Evolutionary conservation across 2,329 filamentous ascomycete species (phyloP), one percentile per base, ranked within the genome.

Genomic region (Monilinia polystroma): DNA sequence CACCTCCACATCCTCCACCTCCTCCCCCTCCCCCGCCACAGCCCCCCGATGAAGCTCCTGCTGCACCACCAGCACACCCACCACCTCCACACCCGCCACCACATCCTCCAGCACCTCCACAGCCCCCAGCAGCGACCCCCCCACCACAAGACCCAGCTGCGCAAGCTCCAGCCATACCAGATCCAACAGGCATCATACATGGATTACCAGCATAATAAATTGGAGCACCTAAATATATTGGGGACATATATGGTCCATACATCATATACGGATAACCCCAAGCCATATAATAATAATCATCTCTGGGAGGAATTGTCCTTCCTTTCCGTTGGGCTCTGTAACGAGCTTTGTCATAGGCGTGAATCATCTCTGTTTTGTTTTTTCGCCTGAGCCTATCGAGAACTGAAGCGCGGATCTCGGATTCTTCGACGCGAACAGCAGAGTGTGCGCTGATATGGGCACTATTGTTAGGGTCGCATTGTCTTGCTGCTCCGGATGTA

Each of bases 391-490:
- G 52, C 23, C 68, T 59, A 29, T 70, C 75, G n/a, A 63, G 71
- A 43, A 75, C 73, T 10, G 68, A 73, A 57, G 74, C 75, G 2
- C 71, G 72, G 11, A 68, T 64, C 4, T 38, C 64, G 10, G 68
- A 63, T 67, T 66, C 73, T 65, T 65, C 67, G 26, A 70, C 72
- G 7, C 77, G 77, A 10, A 92, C 85, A 1, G 90, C 84, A 72
- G 87, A 92, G 80, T 94, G 91, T 0, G 88, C 82, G 0, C 87
- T 91, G 69, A 94, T 89, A 74, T 94, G 91, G 0, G 87, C 84
- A 26, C 85, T 86, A 64, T 83, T 85, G 60, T 84, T 79, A 3
- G 85, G 82, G 0, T 85, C 78, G 68, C 83, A 86, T 12, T 84
- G 77, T 11, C 79, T 74, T 1, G 83, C 81, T 0, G 74, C 73